Evolutionary conservation across 169 alveolate species (phyloP).

Genomic region (Plasmodium relictum): DNA sequence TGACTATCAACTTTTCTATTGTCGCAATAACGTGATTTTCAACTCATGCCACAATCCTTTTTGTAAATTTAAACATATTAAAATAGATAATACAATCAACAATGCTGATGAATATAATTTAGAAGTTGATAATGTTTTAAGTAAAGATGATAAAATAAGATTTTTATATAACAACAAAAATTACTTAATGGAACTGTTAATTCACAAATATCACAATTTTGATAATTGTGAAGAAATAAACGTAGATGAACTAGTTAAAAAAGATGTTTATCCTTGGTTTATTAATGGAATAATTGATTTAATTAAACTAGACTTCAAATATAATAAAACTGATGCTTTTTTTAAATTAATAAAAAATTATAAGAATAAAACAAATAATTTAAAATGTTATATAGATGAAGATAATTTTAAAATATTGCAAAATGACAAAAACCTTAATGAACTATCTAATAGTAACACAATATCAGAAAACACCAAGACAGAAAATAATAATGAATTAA

Average conservation of each 20-base stretch:
- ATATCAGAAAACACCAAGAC: too few species aligned
- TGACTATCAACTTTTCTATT: slow-evolving; percentile 80
- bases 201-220: slow-evolving; percentile 30
- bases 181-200: slow-evolving; percentile 78
- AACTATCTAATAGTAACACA: background rate
- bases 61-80: slow-evolving; percentile 84
- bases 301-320: slow-evolving; percentile 45
- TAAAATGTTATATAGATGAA: background rate
- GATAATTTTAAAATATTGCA: background rate
- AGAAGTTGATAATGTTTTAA: slow-evolving; percentile 75
- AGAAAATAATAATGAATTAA: slow-evolving; percentile 8
- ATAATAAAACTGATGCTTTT: slow-evolving; percentile 29
- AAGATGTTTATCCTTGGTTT: slow-evolving; percentile 70
- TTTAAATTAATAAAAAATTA: slow-evolving; percentile 13
- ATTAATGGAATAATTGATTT: slow-evolving; percentile 69
- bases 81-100: slow-evolving; percentile 20
- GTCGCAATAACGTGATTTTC: slow-evolving; percentile 80
- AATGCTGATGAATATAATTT: slow-evolving; percentile 39
- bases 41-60: slow-evolving; percentile 78
- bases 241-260: slow-evolving; percentile 24
- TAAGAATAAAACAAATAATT: background rate
- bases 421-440: background rate
- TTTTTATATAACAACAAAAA: slow-evolving; percentile 86
- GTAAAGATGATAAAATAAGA: slow-evolving; percentile 83
- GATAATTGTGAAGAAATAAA: slow-evolving; percentile 25